These are phyloP conservation scores for Sanghuangporus baumii DNA, from an alignment of 1,284 basidiomycete species.

Conservation along the genomic window DNA sequence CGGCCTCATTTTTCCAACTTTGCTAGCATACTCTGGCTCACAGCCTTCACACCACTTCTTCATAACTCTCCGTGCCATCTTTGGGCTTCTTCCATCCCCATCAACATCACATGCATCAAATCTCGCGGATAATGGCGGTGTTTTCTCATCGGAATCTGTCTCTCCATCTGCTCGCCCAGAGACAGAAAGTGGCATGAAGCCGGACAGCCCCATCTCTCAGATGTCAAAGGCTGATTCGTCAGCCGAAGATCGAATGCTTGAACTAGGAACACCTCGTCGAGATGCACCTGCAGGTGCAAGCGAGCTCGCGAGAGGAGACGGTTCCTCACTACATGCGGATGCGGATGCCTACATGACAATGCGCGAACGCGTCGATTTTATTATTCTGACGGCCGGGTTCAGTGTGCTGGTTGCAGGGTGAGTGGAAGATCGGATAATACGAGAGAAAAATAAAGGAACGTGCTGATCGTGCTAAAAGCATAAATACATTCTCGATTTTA, in stretches of 20 bases:
- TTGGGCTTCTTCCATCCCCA: constrained; percentile 29
- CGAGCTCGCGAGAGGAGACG: constrained; percentile 17
- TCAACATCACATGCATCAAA: background rate
- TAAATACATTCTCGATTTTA: constrained; percentile 52
- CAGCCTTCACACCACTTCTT: constrained; percentile 61
- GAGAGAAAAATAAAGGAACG: background rate
- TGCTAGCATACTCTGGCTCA: constrained; percentile 15
- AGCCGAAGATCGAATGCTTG: background rate
- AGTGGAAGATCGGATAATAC: constrained; percentile 24
- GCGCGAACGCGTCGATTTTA: constrained; percentile 65
- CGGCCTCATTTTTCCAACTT: background rate
- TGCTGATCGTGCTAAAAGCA: constrained; percentile 22
- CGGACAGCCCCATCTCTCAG: background rate
- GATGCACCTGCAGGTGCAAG: constrained; percentile 5
- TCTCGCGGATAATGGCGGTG: background rate
- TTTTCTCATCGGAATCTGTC: background rate
- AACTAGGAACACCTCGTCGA: background rate
- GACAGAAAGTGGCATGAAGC: background rate
- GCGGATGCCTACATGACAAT: constrained; percentile 49
- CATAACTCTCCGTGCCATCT: constrained; percentile 50
- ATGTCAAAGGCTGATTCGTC: background rate
- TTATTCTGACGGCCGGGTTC: constrained; percentile 52
- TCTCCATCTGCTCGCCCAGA: background rate
- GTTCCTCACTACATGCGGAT: constrained; percentile 18
- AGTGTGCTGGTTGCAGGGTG: constrained; percentile 59